Evolutionary conservation across 2,329 filamentous ascomycete species (phyloP).

Genomic region (Xylariales sp.): DNA sequence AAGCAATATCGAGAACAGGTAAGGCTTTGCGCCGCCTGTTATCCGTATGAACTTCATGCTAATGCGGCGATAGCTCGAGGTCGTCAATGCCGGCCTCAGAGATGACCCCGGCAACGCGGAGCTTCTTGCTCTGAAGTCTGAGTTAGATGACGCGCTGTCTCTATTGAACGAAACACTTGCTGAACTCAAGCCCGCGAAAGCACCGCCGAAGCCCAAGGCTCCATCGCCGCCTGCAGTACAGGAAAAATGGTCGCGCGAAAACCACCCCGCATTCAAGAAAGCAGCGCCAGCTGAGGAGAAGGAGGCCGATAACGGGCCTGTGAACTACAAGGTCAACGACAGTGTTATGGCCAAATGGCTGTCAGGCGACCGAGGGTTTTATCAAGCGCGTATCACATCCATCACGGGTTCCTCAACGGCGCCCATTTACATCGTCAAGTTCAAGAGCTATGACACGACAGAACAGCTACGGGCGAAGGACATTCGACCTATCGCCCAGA

Average conservation of each 20-base stretch:
- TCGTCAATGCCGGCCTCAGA: constrained; percentile 69
- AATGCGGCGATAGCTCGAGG: constrained; percentile 58
- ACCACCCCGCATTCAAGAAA: constrained; percentile 72
- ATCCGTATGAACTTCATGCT: constrained; percentile 4
- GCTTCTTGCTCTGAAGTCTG: constrained; percentile 69
- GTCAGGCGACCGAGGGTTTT: constrained; percentile 83
- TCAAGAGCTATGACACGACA: constrained; percentile 83
- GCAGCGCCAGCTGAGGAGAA: constrained; percentile 47
- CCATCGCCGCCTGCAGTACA: constrained; percentile 49
- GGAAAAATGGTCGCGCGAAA: constrained; percentile 75
- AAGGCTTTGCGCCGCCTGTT: constrained; percentile 14
- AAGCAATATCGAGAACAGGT: constrained; percentile 55
- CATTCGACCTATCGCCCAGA: constrained; percentile 73
- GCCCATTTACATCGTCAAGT: constrained; percentile 91
- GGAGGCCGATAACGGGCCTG: constrained; percentile 43
- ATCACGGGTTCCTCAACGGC: constrained; percentile 89
- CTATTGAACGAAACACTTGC: constrained; percentile 76
- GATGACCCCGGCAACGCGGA: constrained; percentile 77
- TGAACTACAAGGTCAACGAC: constrained; percentile 80
- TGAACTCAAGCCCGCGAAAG: constrained; percentile 65
- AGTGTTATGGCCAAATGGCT: constrained; percentile 86
- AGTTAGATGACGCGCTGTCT: constrained; percentile 77
- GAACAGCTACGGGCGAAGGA: constrained; percentile 80
- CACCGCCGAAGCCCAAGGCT: constrained; percentile 35
- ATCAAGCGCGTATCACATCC: constrained; percentile 86